These are phyloP conservation scores for Carex sylvatica DNA, from an alignment of 202 grass and related monocot genomes.

Conservation along the genomic window DNA sequence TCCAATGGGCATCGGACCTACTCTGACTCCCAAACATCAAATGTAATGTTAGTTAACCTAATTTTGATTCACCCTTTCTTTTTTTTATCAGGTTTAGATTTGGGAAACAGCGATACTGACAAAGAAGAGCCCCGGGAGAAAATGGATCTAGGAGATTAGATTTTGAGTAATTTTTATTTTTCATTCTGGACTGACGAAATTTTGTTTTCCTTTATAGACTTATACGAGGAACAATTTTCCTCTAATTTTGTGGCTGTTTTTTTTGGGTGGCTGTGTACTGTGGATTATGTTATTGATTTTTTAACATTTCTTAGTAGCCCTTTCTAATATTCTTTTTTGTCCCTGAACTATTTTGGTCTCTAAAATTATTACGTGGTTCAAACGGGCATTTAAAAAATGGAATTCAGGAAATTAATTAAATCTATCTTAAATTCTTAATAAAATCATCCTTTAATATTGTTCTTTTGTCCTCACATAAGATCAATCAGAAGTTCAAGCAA, in stretches of 20 bases:
- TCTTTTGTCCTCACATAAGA: no score
- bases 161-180: constrained; percentile 26
- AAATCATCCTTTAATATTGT: no score
- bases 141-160: constrained; percentile 20
- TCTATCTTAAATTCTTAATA: no score
- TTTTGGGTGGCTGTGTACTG: constrained; percentile 18
- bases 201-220: constrained; percentile 37
- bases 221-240: constrained; percentile 31
- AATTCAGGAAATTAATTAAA: background rate
- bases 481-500: no score
- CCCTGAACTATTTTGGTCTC: no score
- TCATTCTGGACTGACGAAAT: constrained; percentile 15
- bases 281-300: constrained; percentile 22
- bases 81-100: constrained; percentile 14
- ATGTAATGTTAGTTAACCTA: constrained; percentile 3
- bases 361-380: background rate
- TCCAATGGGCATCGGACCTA: no score
- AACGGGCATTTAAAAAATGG: background rate
- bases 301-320: constrained; percentile 1
- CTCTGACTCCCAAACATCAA: background rate
- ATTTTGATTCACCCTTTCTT: background rate
- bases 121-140: constrained; percentile 8
- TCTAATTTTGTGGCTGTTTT: constrained; percentile 15
- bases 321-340: background rate
- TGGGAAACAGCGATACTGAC: background rate